Evolutionary conservation across 495 filamentous ascomycete species (phyloP).

Genomic region (Penicillium ucsense): DNA sequence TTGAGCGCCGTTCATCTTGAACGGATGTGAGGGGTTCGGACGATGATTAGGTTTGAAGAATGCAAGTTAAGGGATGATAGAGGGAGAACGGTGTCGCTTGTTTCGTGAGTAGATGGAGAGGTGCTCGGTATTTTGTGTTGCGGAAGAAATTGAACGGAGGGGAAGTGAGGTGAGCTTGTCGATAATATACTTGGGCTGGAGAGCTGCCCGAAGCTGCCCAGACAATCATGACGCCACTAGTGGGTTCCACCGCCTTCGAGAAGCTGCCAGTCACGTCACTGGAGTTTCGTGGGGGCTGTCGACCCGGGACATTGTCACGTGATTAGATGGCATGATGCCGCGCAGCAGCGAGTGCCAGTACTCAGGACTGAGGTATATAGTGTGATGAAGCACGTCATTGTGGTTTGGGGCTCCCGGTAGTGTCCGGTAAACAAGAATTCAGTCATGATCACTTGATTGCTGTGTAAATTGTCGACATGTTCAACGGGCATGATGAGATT

Average conservation of each 20-base stretch:
- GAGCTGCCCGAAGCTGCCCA: slow-evolving; percentile 14
- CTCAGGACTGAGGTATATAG: no score
- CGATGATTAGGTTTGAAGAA: slow-evolving; percentile 6
- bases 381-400: no score
- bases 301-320: no score
- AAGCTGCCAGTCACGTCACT: slow-evolving; percentile 11
- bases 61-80: background rate
- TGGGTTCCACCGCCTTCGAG: slow-evolving; percentile 35
- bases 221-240: slow-evolving; percentile 24
- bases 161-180: slow-evolving; percentile 1
- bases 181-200: slow-evolving; percentile 22
- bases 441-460: no score
- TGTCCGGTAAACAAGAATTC: no score
- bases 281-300: background rate
- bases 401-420: no score
- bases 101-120: no score
- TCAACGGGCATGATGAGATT: no score
- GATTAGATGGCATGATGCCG: no score
- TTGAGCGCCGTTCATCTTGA: slow-evolving; percentile 43
- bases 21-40: slow-evolving; percentile 1
- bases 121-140: background rate
- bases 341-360: no score
- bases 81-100: background rate
- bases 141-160: background rate
- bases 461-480: no score